Evolutionary conservation across 2,329 filamentous ascomycete species (phyloP).

Genomic region (Colletotrichum magnum): DNA sequence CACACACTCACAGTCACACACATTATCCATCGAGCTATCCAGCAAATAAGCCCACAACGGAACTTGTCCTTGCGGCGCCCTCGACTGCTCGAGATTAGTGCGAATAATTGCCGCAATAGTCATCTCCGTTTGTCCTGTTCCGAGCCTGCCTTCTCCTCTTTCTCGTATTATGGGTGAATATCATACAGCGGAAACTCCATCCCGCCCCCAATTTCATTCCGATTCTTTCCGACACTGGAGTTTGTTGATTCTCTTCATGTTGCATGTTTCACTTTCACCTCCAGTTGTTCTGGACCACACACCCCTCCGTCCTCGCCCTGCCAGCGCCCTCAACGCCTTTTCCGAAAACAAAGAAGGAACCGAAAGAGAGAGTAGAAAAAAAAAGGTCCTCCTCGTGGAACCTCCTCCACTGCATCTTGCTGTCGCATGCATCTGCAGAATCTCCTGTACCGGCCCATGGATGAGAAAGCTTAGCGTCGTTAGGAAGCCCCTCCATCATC

Average conservation of each 20-base stretch:
- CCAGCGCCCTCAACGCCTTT: conserved; percentile 22
- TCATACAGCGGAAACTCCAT: conserved; percentile 23
- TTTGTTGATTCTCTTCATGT: conserved; percentile 18
- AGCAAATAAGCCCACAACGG: conserved; percentile 30
- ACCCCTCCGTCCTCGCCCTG: neutral
- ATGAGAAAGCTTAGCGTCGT: conserved; percentile 30
- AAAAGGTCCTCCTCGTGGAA: neutral
- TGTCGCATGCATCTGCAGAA: conserved; percentile 21
- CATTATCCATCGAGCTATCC: neutral
- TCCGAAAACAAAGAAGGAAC: conserved; percentile 20
- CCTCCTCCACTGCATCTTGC: conserved; percentile 17
- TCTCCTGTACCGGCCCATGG: conserved; percentile 27
- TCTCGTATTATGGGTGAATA: conserved; percentile 32
- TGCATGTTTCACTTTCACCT: conserved; percentile 15
- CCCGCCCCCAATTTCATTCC: conserved; percentile 19
- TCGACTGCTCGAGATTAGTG: neutral
- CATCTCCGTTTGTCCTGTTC: conserved; percentile 11
- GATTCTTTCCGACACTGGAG: conserved; percentile 26
- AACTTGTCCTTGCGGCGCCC: conserved; percentile 26
- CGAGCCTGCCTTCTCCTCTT: neutral
- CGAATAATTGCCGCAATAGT: conserved; percentile 33
- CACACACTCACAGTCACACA: neutral
- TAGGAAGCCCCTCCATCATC: neutral
- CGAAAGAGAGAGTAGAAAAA: neutral
- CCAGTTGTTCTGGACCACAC: conserved; percentile 1